Conservation (phyloP, 2,329 filamentous ascomycete species). For the Penicillium fuscoglaucum region DNA sequence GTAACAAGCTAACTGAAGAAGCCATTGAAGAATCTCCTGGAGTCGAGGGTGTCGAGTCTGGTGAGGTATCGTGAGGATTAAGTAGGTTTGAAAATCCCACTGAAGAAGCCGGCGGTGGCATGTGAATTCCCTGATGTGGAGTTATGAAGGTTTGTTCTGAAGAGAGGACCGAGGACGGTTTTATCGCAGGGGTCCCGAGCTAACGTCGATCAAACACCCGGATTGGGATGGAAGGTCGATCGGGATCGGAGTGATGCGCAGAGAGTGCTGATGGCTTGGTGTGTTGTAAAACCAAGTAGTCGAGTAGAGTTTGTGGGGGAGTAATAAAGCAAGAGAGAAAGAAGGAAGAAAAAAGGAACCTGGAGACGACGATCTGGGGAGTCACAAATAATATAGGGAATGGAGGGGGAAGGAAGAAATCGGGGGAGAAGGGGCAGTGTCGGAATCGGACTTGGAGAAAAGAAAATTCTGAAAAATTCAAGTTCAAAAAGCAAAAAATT, state of each 20-base stretch:
- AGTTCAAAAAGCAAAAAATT: constrained; percentile 26
- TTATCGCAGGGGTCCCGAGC: constrained; percentile 24
- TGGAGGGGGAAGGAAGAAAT: constrained; percentile 31
- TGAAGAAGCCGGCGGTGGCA: constrained; percentile 72
- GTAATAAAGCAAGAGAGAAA: constrained; percentile 8
- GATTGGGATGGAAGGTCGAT: constrained; percentile 15
- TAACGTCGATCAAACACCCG: constrained; percentile 34
- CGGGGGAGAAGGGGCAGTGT: constrained; percentile 27
- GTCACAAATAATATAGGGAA: constrained; percentile 28
- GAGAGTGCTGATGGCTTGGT: neutral
- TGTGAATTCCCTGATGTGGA: constrained; percentile 52
- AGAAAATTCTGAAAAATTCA: constrained; percentile 17
- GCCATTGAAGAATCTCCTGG: constrained; percentile 41
- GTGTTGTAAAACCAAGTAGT: neutral
- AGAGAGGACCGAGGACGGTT: constrained; percentile 12
- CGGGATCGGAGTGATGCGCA: neutral
- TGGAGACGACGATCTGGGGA: constrained; percentile 33
- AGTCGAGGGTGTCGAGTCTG: constrained; percentile 24
- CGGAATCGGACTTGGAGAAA: constrained; percentile 24
- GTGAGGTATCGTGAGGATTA: constrained; percentile 56
- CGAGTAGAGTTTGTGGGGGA: neutral
- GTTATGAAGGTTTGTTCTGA: neutral
- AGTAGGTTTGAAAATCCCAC: constrained; percentile 75
- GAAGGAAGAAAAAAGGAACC: constrained; percentile 19
- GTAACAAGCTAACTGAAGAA: constrained; percentile 47